A percentile compares a stretch with the other conserved stretches of the same genome.
Evolutionary conservation across 108 stramenopile species (phyloP).

Genomic region (Pseudonitzschia delicatissima): DNA sequence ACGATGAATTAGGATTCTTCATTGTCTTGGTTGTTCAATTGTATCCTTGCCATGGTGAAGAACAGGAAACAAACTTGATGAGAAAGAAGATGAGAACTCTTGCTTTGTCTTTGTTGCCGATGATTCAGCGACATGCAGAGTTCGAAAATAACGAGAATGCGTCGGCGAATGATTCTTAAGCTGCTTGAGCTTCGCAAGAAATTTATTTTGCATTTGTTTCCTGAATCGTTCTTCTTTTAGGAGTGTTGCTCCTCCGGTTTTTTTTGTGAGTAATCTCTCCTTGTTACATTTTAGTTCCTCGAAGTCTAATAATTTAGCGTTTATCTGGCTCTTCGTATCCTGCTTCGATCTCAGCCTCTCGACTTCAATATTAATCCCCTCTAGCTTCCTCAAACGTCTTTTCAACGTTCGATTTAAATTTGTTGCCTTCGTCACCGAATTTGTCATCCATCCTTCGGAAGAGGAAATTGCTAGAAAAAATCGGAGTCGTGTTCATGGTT

Average conservation of each 20-base stretch:
- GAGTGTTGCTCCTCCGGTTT: slow-evolving; percentile 41
- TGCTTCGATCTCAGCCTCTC: slow-evolving; percentile 65
- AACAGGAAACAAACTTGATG: too few relatives aligned
- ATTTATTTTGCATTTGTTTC: slow-evolving; percentile 80
- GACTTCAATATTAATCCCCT: slow-evolving; percentile 66
- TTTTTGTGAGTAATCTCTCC: slow-evolving; percentile 63
- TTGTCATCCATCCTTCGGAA: slow-evolving; percentile 63
- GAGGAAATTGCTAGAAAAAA: slow-evolving; percentile 13
- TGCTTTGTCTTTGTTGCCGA: too few relatives aligned
- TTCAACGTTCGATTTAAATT: slow-evolving; percentile 40
- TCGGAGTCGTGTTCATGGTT: too few relatives aligned
- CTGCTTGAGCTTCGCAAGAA: slow-evolving; percentile 56
- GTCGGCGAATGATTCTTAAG: too few relatives aligned
- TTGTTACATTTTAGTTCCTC: slow-evolving; percentile 73
- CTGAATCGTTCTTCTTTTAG: slow-evolving; percentile 76
- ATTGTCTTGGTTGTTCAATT: too few relatives aligned
- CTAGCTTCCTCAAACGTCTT: slow-evolving; percentile 53
- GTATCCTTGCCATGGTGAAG: too few relatives aligned
- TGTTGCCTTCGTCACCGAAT: slow-evolving; percentile 33
- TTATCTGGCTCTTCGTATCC: slow-evolving; percentile 71
- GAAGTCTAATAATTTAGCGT: slow-evolving; percentile 66
- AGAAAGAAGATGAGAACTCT: too few relatives aligned
- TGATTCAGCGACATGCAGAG: too few relatives aligned
- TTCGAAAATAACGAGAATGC: too few relatives aligned
- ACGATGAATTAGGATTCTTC: too few relatives aligned